Conservation (phyloP, 2,329 filamentous ascomycete genomes). For the Blumeria graminis region DNA sequence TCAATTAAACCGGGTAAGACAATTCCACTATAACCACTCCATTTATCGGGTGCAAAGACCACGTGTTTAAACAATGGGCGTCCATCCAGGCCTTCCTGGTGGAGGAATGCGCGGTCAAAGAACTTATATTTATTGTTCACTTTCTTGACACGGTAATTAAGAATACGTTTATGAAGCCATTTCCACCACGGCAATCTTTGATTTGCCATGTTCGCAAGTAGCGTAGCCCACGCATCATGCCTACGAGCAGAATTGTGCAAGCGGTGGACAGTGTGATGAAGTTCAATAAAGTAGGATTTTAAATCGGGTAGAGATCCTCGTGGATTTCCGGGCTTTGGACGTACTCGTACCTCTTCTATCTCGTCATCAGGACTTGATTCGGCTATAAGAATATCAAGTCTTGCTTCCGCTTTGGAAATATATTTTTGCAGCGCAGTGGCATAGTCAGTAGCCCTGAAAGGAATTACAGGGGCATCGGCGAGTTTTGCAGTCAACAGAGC, state of each 20-base stretch:
- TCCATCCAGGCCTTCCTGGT: conserved; percentile 50
- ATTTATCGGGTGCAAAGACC: conserved; percentile 72
- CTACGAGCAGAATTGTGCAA: conserved; percentile 8
- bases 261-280: conserved; percentile 10
- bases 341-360: conserved; percentile 11
- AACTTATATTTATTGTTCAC: conserved; percentile 67
- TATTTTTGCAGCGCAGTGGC: conserved; percentile 14
- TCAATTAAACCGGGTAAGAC: conserved; percentile 39
- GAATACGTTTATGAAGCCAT: conserved; percentile 39
- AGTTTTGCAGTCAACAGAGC: conserved; percentile 24
- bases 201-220: conserved; percentile 20
- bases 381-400: conserved; percentile 9
- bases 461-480: conserved; percentile 25
- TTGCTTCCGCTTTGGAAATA: conserved; percentile 12
- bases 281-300: conserved; percentile 10
- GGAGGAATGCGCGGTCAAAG: conserved; percentile 60
- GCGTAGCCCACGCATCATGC: conserved; percentile 12
- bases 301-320: conserved; percentile 9
- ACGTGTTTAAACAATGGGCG: conserved; percentile 86
- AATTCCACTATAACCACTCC: conserved; percentile 71
- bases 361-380: conserved; percentile 9
- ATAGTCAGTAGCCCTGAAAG: conserved; percentile 25
- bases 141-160: conserved; percentile 36
- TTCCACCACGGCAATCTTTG: conserved; percentile 54
- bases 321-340: conserved; percentile 6